Percentiles rank a stretch among this genome's conserved stretches.
phyloP scores from a whole-genome alignment of 1,139 yeast genomes.

The Spathaspora sp. region DNA sequence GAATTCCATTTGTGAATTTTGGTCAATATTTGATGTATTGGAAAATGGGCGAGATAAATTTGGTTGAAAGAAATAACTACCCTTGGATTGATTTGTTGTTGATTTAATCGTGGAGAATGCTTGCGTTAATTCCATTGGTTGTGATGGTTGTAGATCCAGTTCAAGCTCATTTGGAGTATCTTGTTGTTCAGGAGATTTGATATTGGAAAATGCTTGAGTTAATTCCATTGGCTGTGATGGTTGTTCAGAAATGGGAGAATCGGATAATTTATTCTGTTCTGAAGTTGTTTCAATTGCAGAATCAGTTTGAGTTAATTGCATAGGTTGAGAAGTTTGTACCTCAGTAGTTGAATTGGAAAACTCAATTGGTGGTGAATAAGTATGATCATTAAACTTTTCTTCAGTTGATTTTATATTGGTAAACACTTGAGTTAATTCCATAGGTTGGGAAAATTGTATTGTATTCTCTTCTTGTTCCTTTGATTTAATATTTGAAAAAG shows the following conservation, averaged over 20 bases:
- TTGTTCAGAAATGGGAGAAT: too few species aligned
- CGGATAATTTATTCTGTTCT: too few species aligned
- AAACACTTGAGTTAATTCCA: constrained; percentile 4
- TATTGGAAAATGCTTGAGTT: constrained; percentile 10
- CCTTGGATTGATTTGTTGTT: neutral
- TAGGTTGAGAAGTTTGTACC: neutral
- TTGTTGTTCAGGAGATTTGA: neutral
- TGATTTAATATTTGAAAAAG: constrained; percentile 3
- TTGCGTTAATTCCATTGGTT: neutral
- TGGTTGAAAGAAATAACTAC: too few species aligned
- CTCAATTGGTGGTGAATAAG: neutral
- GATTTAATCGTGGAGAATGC: neutral
- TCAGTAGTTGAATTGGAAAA: neutral
- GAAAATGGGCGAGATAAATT: too few species aligned
- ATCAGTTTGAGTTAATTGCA: constrained; percentile 3
- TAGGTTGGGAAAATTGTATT: neutral
- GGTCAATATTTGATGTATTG: neutral
- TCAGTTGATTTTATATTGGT: neutral
- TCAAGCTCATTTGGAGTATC: neutral
- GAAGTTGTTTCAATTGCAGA: neutral
- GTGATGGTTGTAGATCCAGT: neutral
- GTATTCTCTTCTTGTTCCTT: neutral
- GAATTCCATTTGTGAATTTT: neutral
- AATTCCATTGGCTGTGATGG: constrained; percentile 14
- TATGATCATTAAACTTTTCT: neutral